Base-by-base conservation (phyloP, 176 grass and related monocot species). In the Secale cereale region DNA sequence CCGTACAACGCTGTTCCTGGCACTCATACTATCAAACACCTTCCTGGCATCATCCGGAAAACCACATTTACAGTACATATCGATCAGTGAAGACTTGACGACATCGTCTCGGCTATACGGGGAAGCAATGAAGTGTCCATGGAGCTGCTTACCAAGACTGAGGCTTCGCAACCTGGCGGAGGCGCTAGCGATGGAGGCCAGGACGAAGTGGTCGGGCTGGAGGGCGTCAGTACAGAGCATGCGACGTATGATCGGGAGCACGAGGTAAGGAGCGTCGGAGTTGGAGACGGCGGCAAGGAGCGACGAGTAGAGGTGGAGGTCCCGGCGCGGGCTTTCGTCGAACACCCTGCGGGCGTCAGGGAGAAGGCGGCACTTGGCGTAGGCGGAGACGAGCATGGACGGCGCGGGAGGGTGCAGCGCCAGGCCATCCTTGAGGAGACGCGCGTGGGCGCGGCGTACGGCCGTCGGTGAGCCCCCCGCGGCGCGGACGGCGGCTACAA, bases 31-130 rank as follows among this genome's bases (percentile, higher is more conserved):
- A 3, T 94, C 83, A 40, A 98, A 98, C 79, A 94, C 91, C 63
- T 89, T 98, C 33, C 88, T 86, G 6, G 96, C 93, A 63, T 98
- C 80, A 36, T 82, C 65, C 1, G 63, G 81, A 9, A 73, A 46
- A 17, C 88, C 81, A 27, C 96, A 94, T 50, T 95, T 95, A 50
- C 90, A 93, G 70, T 95, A 98, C 96, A 98, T 98, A 35, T 98
- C 89, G 6, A 95, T 33, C 37, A 98, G 89, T 0, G 96, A 95
- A 4, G 93, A 98, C 77, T 91, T 94, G 16, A 94, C 83, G 1
- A 98, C 87, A 22, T 80, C 65, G n/a, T 98, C 93, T 0, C 33
- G 27, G 26, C 46, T 87, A 73, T 91, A 92, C 0, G 88, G 86
- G 23, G 78, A 95, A 2, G 78, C 25, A 4, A 78, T 20, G 67